Conservation (phyloP, 1,284 basidiomycete species). For the Coniferiporia sulphurascens region DNA sequence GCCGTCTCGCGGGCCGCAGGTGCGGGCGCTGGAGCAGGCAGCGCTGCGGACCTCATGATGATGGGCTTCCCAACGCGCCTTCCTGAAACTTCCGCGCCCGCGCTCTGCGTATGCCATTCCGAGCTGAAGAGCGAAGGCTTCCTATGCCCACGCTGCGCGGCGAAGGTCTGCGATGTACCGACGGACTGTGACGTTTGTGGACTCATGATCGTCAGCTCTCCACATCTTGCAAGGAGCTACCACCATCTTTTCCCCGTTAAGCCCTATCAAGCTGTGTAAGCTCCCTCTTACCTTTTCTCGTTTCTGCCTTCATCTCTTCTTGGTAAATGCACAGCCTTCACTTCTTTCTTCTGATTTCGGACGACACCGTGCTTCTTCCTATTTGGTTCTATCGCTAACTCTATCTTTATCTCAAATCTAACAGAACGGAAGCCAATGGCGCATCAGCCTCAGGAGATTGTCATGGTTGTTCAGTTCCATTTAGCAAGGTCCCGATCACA, state of each 20-base stretch:
- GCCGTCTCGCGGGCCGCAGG: slow-evolving; percentile 48
- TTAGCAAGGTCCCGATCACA: slow-evolving; percentile 34
- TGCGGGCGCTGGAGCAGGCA: slow-evolving; percentile 42
- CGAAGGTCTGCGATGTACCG: slow-evolving; percentile 95
- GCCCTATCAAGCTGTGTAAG: slow-evolving; percentile 76
- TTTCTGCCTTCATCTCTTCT: not conserved
- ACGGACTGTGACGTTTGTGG: slow-evolving; percentile 98
- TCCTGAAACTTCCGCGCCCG: slow-evolving; percentile 76
- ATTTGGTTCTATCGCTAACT: slow-evolving; percentile 3
- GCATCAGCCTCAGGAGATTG: slow-evolving; percentile 41
- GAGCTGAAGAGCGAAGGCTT: slow-evolving; percentile 88
- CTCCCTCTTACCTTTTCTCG: slow-evolving; percentile 20
- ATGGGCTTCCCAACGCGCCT: slow-evolving; percentile 97
- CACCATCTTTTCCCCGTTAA: slow-evolving; percentile 91
- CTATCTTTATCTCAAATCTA: slow-evolving; percentile 4
- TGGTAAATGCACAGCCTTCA: slow-evolving; percentile 8
- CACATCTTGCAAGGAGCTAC: slow-evolving; percentile 94
- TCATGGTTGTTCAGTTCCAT: slow-evolving; percentile 68
- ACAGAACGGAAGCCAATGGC: slow-evolving; percentile 38
- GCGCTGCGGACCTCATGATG: slow-evolving; percentile 89
- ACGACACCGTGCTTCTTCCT: not conserved
- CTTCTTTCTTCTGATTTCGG: slow-evolving; percentile 11
- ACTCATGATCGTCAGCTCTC: slow-evolving; percentile 95
- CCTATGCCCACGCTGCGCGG: slow-evolving; percentile 88
- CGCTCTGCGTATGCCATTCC: slow-evolving; percentile 91